phyloP scores from a whole-genome alignment of 306 rosid species.

The Prunus kanzakura region DNA sequence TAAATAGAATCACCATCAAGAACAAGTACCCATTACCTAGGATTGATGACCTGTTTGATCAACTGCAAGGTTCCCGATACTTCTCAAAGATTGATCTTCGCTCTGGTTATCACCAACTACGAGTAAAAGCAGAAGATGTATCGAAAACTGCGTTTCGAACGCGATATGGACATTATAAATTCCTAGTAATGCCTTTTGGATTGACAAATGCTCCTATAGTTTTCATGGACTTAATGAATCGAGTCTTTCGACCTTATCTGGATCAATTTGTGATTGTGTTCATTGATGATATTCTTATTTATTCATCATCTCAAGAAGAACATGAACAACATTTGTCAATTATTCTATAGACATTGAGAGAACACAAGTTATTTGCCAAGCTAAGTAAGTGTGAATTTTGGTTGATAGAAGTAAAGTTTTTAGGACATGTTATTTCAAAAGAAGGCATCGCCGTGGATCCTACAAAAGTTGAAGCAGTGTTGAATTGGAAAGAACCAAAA shows the following conservation, averaged over 20 bases:
- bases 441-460: too few species aligned
- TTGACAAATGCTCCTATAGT: background rate
- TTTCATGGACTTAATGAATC: background rate
- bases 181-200: background rate
- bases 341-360: background rate
- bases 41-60: background rate
- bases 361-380: background rate
- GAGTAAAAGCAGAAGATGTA: too few species aligned
- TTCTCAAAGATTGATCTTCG: too few species aligned
- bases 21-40: background rate
- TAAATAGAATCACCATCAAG: background rate
- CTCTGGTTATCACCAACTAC: too few species aligned
- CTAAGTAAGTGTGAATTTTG: too few species aligned
- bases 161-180: too few species aligned
- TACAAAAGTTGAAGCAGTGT: background rate
- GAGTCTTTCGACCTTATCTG: background rate
- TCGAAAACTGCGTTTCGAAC: too few species aligned
- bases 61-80: background rate
- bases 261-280: background rate
- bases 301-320: background rate
- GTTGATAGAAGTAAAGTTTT: too few species aligned
- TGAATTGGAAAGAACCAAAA: background rate
- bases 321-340: background rate
- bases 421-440: too few species aligned
- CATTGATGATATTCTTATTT: background rate